Percentiles rank a stretch among this genome's conserved stretches.
phyloP scores from a whole-genome alignment of 2,329 filamentous ascomycete species.

The Triangularia setosa region DNA sequence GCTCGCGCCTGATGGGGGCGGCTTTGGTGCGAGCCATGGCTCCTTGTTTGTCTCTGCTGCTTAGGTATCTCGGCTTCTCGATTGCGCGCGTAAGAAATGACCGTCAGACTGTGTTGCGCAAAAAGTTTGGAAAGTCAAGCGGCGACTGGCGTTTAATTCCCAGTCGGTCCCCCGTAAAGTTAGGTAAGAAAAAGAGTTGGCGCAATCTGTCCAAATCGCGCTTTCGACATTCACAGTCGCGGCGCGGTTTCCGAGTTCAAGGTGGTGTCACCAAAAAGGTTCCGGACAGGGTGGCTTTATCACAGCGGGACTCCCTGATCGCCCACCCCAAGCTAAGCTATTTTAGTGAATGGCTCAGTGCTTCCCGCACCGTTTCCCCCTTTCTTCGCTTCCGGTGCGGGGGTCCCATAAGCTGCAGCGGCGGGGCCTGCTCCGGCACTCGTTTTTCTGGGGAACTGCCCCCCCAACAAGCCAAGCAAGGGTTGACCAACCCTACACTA shows the following conservation, averaged over 20 bases:
- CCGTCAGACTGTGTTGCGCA: too few species aligned
- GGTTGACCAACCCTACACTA: not conserved
- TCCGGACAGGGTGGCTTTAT: constrained; percentile 24
- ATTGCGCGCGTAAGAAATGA: too few species aligned
- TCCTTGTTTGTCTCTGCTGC: not conserved
- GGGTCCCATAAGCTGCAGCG: constrained; percentile 9
- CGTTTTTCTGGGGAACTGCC: constrained; percentile 4
- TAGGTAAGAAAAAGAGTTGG: constrained; percentile 2
- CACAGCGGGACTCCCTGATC: not conserved
- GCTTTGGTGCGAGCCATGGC: constrained; percentile 71
- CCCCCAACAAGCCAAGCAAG: not conserved
- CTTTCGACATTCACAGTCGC: not conserved
- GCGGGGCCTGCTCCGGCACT: not conserved
- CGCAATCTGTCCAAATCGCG: constrained; percentile 8
- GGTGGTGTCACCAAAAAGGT: not conserved
- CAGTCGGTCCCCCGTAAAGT: not conserved
- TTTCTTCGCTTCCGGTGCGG: constrained; percentile 7
- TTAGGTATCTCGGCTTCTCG: not conserved
- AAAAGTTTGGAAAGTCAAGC: not conserved
- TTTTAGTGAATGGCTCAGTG: constrained; percentile 5
- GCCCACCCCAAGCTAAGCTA: constrained; percentile 10
- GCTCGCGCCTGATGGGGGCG: constrained; percentile 59
- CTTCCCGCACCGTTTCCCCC: not conserved
- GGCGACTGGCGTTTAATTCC: not conserved
- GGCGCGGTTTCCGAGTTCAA: not conserved